Base-by-base conservation (phyloP, 495 filamentous ascomycete genomes). In the Parathielavia appendiculata region DNA sequence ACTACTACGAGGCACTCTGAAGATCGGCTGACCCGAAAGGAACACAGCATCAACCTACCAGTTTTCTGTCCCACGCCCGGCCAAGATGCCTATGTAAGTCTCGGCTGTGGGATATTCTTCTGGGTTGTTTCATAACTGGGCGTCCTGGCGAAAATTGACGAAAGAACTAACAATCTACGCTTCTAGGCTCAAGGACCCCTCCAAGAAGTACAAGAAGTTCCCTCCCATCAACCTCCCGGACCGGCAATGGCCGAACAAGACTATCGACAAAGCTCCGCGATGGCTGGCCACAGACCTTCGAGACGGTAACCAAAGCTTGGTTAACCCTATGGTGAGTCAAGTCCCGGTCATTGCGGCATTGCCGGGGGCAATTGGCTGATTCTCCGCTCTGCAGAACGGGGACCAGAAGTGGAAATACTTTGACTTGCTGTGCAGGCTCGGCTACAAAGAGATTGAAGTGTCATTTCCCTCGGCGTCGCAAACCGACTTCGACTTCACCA, bases 371-470 rank as follows among this genome's bases (percentile, higher is more conserved):
- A 56, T 63, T 32, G 47, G 63, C 72, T 73, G 51, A 73, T 43
- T 22, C 45, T 13, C 51, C 30, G 44, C 17, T 50, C 59, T 2
- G 52, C 66, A 95, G 90, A 91, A 91, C 62, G 88, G 88, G 60
- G 87, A 95, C 40, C 90, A 97, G 76, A 98, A 98, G 81, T 93
- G 84, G 81, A 75, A 79, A 59, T 97, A 93, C 77, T 98, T 98
- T 79, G 82, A 88, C 73, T 96, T 96, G 91, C 82, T 98, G 35
- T 84, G 88, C 61, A 84, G 89, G 61, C 85, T 97, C 49, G 93
- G 93, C 60, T 97, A 97, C 79, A 97, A 97, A 73, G 93, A 98
- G 73, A 96, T 98, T 63, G 93, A 98, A 71, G 86, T 97, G 12
- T 95, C 91, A 1, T 97, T 96, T 74, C 93, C 93, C 36, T 95